Conservation (phyloP, 2,329 filamentous ascomycete genomes). For the Lasiodiplodia hormozganensis region DNA sequence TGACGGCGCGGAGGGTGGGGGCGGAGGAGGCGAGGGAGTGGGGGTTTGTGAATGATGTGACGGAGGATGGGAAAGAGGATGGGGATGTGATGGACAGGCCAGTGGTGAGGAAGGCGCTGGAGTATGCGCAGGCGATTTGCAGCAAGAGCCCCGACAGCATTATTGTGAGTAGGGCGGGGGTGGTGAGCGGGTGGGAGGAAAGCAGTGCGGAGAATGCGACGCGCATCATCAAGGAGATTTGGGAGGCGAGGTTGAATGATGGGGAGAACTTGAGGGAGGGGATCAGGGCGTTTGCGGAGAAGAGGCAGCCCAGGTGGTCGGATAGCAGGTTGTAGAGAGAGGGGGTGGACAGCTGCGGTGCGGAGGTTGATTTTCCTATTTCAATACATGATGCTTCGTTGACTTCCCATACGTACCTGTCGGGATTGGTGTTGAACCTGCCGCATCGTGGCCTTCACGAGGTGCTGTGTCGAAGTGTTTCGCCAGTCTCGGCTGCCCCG, state of each 20-base stretch:
- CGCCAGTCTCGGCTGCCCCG: background rate
- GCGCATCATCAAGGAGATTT: slow-evolving; percentile 1
- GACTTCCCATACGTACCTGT: background rate
- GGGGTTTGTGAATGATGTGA: slow-evolving; percentile 39
- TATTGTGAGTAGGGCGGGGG: slow-evolving; percentile 45
- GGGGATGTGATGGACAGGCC: background rate
- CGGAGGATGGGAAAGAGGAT: slow-evolving; percentile 28
- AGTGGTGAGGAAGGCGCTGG: slow-evolving; percentile 45
- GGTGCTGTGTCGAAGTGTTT: background rate
- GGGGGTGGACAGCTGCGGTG: background rate
- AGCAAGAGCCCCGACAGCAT: slow-evolving; percentile 47
- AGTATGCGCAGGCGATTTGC: slow-evolving; percentile 45
- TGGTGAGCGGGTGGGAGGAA: slow-evolving; percentile 44
- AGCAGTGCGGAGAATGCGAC: slow-evolving; percentile 45
- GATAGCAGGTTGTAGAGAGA: slow-evolving; percentile 5
- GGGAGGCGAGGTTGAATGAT: background rate
- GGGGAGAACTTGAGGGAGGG: slow-evolving; percentile 18
- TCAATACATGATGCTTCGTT: background rate
- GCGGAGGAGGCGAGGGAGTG: slow-evolving; percentile 35
- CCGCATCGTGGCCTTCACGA: background rate
- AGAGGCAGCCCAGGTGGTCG: slow-evolving; percentile 7
- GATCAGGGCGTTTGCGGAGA: slow-evolving; percentile 21
- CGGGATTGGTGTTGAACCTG: background rate
- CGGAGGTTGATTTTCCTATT: background rate
- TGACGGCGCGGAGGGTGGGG: slow-evolving; percentile 35